Percentiles rank a stretch among this genome's conserved stretches.
These are phyloP conservation scores for Daldinia sp. DNA, from an alignment of 2,329 filamentous ascomycete genomes.

Conservation along the genomic window DNA sequence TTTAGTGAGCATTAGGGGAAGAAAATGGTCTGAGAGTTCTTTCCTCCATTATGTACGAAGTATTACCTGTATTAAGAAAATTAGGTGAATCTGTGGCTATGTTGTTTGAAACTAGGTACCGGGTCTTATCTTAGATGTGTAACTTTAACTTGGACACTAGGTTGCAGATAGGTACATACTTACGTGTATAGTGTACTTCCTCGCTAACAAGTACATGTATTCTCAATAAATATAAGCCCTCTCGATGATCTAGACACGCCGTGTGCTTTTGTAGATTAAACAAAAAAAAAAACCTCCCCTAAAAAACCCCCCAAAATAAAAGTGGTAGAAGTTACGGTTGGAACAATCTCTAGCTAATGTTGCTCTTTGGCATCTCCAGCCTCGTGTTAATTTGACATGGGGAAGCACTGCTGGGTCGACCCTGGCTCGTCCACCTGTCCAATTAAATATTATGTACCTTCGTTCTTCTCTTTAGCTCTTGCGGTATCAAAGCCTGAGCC, in stretches of 20 bases:
- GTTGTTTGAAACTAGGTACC: too few species aligned
- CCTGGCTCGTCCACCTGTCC: slow-evolving; percentile 30
- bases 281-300: too few species aligned
- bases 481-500: slow-evolving; percentile 19
- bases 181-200: too few species aligned
- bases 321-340: slow-evolving; percentile 20
- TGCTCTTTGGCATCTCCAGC: slow-evolving; percentile 25
- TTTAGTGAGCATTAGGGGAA: not conserved
- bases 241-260: too few species aligned
- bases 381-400: slow-evolving; percentile 36
- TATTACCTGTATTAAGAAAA: too few species aligned
- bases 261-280: too few species aligned
- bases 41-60: not conserved
- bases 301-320: too few species aligned
- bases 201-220: too few species aligned
- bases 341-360: not conserved
- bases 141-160: too few species aligned
- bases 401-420: slow-evolving; percentile 22
- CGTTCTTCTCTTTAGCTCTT: slow-evolving; percentile 11
- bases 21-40: slow-evolving; percentile 1
- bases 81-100: not conserved
- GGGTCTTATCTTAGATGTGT: too few species aligned
- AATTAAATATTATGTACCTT: slow-evolving; percentile 32
- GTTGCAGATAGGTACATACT: not conserved
- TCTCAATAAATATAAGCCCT: too few species aligned